These are phyloP conservation scores for Hyphopichia khmerensis DNA, from an alignment of 1,139 yeast species.

Conservation along the genomic window DNA sequence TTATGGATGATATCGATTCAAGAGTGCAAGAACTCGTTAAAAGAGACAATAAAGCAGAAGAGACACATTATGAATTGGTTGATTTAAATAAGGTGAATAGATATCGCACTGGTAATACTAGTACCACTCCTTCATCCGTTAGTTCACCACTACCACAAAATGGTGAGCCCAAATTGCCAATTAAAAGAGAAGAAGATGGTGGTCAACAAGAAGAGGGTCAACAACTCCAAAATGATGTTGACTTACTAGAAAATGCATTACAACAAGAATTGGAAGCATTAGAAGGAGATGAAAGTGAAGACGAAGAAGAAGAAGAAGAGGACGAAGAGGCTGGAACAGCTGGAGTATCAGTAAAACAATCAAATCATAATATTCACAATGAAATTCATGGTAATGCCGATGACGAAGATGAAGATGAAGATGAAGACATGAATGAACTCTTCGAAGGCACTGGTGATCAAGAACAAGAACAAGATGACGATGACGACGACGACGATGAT, in stretches of 20 bases:
- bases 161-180: conserved; percentile 2
- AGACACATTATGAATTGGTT: conserved; percentile 72
- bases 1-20: conserved; percentile 67
- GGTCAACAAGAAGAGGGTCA: conserved; percentile 17
- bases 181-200: conserved; percentile 9
- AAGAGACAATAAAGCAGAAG: conserved; percentile 82
- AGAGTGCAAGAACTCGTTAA: conserved; percentile 75
- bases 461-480: conserved; percentile 13
- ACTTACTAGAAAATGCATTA: conserved; percentile 3
- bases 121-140: conserved; percentile 25
- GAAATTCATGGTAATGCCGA: conserved; percentile 1
- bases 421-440: conserved; percentile 1
- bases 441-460: conserved; percentile 7
- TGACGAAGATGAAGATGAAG: conserved; percentile 6
- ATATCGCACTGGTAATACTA: conserved; percentile 14
- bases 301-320: conserved; percentile 22
- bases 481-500: conserved; percentile 26
- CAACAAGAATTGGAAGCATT: conserved; percentile 5
- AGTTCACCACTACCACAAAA: conserved; percentile 16
- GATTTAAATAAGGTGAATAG: conserved; percentile 41
- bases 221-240: conserved; percentile 10
- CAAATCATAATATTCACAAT: no score
- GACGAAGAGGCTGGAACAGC: no score
- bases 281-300: conserved; percentile 29
- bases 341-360: no score